Base-by-base conservation (phyloP, 352 stramenopile species). In the Phytopythium sindhum region DNA sequence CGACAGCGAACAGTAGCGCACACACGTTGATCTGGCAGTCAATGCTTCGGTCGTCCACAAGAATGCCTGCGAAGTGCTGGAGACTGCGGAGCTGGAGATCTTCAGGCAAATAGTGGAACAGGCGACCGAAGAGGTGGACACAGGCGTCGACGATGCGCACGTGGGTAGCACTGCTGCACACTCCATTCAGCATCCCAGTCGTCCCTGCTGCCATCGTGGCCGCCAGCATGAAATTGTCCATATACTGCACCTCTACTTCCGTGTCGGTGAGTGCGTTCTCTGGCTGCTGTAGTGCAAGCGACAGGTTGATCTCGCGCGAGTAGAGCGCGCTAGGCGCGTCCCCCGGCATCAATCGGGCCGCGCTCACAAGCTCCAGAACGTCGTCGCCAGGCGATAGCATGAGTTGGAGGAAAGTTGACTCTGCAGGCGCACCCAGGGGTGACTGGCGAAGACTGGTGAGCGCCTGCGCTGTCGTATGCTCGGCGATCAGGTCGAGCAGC, bases 1-100 rank as follows among this genome's bases (percentile, higher is more conserved):
- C 76, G 37, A 83, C 78, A 26, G 84, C 76, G 66, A 93, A 88
- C 35, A 96, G 58, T 24, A 96, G 44, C 5, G 85, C 84, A 44
- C 79, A 90, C 17, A 96, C 84, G 50, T 96, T 96, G 26, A 91
- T 69, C 62, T 91, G 81, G 53, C 81, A 90, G 52, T 90, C 71
- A 21, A 75, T 58, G 23, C 54, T 60, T 35, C 78, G 79, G 19
- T 73, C 73, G 33, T 96, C 86, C 5, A 72, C 76, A n/a, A 94
- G 66, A 6, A 81, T 74, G 39, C 76, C 74, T 3, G 80, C 79
- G 35, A 87, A 92, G 58, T 96, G 88, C 65, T 96, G 88, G 1
- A 96, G 64, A 28, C 81, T 89, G 21, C 88, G 86, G 45, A 96
- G 67, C 42, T 96, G 88, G 28, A 96, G 68, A 67, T 96, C 88